A percentile compares a stretch with the other conserved stretches of the same genome.
Conservation (phyloP, 352 stramenopile genomes). For the Peronosclerospora sorghi region DNA sequence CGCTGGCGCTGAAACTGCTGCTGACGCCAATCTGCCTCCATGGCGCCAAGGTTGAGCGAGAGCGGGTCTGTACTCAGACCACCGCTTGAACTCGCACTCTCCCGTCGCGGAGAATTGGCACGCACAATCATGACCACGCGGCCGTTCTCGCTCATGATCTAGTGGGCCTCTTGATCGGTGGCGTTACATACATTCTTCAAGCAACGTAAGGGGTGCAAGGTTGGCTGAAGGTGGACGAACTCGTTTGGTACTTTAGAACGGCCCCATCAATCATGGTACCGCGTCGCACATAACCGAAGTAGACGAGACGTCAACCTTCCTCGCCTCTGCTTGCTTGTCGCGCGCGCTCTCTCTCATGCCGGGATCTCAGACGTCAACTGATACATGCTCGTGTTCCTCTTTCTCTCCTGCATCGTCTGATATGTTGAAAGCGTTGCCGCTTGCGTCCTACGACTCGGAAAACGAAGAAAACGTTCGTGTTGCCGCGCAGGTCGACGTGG, state of each 20-base stretch:
- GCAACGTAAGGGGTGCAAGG: not conserved
- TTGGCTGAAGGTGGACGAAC: not conserved
- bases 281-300: not conserved
- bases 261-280: too few relatives aligned
- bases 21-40: conserved; percentile 73
- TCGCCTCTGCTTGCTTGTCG: conserved; percentile 1
- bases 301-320: not conserved
- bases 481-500: conserved; percentile 24
- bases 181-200: not conserved
- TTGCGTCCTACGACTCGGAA: not conserved
- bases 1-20: conserved; percentile 82
- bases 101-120: conserved; percentile 40
- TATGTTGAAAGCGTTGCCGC: conserved; percentile 4
- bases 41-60: conserved; percentile 41
- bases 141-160: conserved; percentile 27
- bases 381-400: conserved; percentile 1
- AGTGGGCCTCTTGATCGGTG: not conserved
- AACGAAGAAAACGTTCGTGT: conserved; percentile 1
- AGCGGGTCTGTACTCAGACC: conserved; percentile 12
- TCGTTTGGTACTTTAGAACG: not conserved
- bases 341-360: conserved; percentile 5
- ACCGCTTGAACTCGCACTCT: conserved; percentile 5
- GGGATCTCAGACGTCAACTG: not conserved
- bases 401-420: conserved; percentile 12
- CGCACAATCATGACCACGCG: conserved; percentile 78